Evolutionary conservation across 345 rosid species (phyloP).

Genomic region (Salix purpurea): DNA sequence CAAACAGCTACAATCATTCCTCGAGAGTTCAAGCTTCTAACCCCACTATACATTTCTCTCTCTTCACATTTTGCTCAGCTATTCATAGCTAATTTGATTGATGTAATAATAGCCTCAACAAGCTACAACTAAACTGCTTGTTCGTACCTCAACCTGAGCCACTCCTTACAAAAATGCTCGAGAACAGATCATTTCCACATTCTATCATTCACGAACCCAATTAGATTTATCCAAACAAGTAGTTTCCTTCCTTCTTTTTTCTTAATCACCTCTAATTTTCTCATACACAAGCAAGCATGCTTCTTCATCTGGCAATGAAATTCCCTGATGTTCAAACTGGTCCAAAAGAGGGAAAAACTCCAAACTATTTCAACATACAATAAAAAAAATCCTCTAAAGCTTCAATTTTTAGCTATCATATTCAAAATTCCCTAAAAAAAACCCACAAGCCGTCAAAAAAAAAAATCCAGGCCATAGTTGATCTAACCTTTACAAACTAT

Average conservation of each 20-base stretch:
- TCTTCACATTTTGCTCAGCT: neutral
- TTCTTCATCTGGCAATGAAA: neutral
- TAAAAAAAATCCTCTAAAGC: neutral
- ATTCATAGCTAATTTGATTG: neutral
- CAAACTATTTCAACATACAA: too few relatives aligned
- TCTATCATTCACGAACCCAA: neutral
- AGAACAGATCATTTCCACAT: neutral
- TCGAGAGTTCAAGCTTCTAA: neutral
- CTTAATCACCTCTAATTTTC: neutral
- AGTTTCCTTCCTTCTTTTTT: neutral
- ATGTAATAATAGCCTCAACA: neutral
- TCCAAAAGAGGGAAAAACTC: too few relatives aligned
- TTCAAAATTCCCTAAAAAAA: neutral
- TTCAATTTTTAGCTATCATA: neutral
- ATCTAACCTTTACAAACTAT: neutral
- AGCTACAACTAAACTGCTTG: neutral
- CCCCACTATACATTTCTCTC: too few relatives aligned
- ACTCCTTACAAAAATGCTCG: neutral
- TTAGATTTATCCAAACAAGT: neutral
- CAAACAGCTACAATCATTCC: neutral
- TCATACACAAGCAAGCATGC: neutral
- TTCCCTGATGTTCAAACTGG: neutral
- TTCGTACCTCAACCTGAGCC: neutral
- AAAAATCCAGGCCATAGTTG: neutral
- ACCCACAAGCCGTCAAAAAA: neutral